These are phyloP conservation scores for Knoxia roxburghii DNA, from an alignment of 257 asterid species.

Conservation along the genomic window DNA sequence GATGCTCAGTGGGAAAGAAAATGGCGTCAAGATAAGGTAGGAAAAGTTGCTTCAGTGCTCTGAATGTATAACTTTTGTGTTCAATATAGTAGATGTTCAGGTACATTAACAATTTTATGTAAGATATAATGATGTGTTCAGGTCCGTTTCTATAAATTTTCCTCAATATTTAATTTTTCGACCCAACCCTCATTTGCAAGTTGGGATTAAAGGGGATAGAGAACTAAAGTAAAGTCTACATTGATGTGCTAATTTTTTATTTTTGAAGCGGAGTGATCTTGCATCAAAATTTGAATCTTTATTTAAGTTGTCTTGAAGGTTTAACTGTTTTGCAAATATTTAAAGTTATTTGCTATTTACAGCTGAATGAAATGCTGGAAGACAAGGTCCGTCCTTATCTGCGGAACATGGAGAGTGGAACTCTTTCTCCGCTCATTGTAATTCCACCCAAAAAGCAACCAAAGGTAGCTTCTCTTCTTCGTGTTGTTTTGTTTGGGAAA, in stretches of 20 bases:
- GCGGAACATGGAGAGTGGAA: constrained; percentile 45
- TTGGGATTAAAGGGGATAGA: neutral
- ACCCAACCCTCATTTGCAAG: neutral
- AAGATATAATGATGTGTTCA: neutral
- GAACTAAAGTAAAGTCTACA: neutral
- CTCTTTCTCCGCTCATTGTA: constrained; percentile 66
- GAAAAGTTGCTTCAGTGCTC: constrained; percentile 2
- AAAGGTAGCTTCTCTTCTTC: constrained; percentile 36
- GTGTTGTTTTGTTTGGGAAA: neutral
- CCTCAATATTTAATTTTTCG: neutral
- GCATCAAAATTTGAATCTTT: neutral
- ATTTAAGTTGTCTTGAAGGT: constrained; percentile 1
- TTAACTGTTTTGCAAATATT: neutral
- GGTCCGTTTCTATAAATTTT: neutral
- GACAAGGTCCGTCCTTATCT: constrained; percentile 75
- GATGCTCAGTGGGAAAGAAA: constrained; percentile 88
- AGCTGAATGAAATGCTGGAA: constrained; percentile 85
- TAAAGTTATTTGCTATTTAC: constrained; percentile 20
- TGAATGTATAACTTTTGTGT: neutral
- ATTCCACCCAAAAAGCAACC: constrained; percentile 38
- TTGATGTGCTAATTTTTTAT: neutral
- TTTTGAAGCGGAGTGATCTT: neutral
- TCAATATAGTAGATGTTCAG: neutral
- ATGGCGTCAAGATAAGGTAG: constrained; percentile 93
- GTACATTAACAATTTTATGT: neutral